Evolutionary conservation across 2,329 filamentous ascomycete genomes (phyloP).

Genomic region (Bipolaris sorokiniana): DNA sequence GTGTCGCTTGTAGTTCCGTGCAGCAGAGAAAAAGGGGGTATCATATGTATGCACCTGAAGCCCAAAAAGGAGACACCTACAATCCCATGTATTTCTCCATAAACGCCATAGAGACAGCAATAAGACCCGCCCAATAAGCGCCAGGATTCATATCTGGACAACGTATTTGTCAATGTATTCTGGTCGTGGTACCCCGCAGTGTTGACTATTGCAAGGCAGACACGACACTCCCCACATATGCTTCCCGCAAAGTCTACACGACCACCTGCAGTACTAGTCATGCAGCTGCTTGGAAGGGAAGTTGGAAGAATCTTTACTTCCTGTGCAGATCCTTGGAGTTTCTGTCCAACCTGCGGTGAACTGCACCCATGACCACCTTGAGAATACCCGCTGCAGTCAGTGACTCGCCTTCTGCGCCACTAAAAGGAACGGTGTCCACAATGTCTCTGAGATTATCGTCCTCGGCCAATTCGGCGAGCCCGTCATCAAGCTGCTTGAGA

Average conservation of each 20-base stretch:
- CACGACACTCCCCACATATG: not conserved
- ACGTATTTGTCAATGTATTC: not conserved
- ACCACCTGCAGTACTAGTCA: slow-evolving; percentile 2
- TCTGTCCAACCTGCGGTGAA: slow-evolving; percentile 69
- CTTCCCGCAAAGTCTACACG: not conserved
- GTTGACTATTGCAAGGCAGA: not conserved
- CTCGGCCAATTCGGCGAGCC: slow-evolving; percentile 61
- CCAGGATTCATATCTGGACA: not conserved
- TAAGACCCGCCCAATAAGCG: not conserved
- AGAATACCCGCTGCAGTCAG: slow-evolving; percentile 75
- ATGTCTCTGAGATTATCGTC: slow-evolving; percentile 75
- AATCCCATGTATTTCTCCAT: not conserved
- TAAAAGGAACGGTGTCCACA: slow-evolving; percentile 86
- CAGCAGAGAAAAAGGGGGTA: slow-evolving; percentile 1
- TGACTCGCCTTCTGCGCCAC: slow-evolving; percentile 55
- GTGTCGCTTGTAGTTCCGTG: not conserved
- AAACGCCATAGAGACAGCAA: not conserved
- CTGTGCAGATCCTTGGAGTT: slow-evolving; percentile 44
- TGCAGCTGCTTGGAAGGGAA: not conserved
- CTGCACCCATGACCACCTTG: slow-evolving; percentile 78
- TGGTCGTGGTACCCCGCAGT: not conserved
- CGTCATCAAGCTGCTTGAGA: slow-evolving; percentile 77
- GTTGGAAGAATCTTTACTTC: not conserved
- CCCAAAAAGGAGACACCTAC: not conserved
- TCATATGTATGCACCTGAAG: not conserved